These are phyloP conservation scores for Trichosporon sp. DNA, from an alignment of 1,284 basidiomycete genomes.

Conservation along the genomic window DNA sequence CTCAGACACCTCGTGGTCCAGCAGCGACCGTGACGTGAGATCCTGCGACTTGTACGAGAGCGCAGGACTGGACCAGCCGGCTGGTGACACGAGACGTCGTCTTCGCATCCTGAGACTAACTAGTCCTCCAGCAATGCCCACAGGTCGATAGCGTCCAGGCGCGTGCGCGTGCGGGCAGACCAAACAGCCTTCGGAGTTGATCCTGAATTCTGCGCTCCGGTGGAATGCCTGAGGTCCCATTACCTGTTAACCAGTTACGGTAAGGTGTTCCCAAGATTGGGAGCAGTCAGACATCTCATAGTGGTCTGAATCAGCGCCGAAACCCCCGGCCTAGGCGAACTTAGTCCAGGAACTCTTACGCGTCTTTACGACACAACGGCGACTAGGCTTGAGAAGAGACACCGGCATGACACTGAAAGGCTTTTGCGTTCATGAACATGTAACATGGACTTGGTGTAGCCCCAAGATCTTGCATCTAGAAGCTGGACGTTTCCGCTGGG, in stretches of 20 bases:
- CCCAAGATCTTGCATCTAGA: too few relatives aligned
- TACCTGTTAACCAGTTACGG: neutral
- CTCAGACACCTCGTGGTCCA: conserved; percentile 13
- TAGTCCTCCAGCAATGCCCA: neutral
- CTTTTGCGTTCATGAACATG: neutral
- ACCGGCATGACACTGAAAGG: neutral
- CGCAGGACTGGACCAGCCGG: neutral
- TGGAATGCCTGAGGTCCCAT: neutral
- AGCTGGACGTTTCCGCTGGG: too few relatives aligned
- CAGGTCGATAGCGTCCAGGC: neutral
- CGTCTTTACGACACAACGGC: conserved; percentile 8
- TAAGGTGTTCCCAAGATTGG: conserved; percentile 2
- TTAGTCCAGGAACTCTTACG: conserved; percentile 7
- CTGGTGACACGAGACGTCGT: neutral
- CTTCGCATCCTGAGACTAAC: neutral
- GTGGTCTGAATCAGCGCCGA: neutral
- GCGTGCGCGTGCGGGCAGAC: neutral
- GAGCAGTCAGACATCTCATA: neutral
- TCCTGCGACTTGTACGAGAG: neutral
- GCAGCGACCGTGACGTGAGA: conserved; percentile 9
- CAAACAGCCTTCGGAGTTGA: neutral
- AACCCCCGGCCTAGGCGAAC: conserved; percentile 1
- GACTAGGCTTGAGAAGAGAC: neutral
- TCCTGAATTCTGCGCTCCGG: neutral
- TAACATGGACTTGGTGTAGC: too few relatives aligned